These are phyloP conservation scores for Ceriops decandra DNA, from an alignment of 345 rosid genomes.

Conservation along the genomic window DNA sequence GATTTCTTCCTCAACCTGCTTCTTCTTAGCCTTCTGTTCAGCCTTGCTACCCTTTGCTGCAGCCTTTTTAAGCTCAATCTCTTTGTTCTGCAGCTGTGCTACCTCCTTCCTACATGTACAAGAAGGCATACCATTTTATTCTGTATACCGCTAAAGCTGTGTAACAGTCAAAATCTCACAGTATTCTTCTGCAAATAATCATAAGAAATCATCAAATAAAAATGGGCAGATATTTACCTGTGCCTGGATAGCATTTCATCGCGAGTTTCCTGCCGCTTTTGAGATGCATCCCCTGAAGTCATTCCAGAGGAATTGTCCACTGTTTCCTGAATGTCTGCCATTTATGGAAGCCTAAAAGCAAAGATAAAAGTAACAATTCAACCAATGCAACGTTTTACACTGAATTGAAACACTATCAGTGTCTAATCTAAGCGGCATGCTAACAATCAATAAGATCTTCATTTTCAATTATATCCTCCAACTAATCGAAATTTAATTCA, in stretches of 20 bases:
- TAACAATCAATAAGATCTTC: too few species aligned
- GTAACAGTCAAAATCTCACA: too few species aligned
- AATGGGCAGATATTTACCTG: slow-evolving; percentile 26
- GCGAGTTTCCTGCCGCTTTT: slow-evolving; percentile 36
- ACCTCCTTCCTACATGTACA: slow-evolving; percentile 65
- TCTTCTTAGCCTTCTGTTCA: slow-evolving; percentile 95
- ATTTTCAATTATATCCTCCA: too few species aligned
- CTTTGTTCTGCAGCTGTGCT: slow-evolving; percentile 71
- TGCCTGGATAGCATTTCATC: slow-evolving; percentile 72
- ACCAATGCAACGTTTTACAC: too few species aligned
- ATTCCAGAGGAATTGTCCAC: slow-evolving; percentile 26
- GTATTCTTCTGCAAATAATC: too few species aligned
- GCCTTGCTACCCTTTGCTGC: slow-evolving; percentile 97
- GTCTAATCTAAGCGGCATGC: too few species aligned
- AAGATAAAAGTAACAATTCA: not conserved
- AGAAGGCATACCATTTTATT: not conserved
- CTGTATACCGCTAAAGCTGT: too few species aligned
- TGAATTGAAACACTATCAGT: too few species aligned
- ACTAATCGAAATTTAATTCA: too few species aligned
- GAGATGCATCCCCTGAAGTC: slow-evolving; percentile 23
- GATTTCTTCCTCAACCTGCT: slow-evolving; percentile 86
- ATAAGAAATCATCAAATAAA: too few species aligned
- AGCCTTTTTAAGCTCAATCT: slow-evolving; percentile 70
- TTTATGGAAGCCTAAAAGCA: slow-evolving; percentile 18
- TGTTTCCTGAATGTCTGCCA: slow-evolving; percentile 39